Conservation (phyloP, 1,139 yeast genomes). For the Chernovozyma aurita region DNA sequence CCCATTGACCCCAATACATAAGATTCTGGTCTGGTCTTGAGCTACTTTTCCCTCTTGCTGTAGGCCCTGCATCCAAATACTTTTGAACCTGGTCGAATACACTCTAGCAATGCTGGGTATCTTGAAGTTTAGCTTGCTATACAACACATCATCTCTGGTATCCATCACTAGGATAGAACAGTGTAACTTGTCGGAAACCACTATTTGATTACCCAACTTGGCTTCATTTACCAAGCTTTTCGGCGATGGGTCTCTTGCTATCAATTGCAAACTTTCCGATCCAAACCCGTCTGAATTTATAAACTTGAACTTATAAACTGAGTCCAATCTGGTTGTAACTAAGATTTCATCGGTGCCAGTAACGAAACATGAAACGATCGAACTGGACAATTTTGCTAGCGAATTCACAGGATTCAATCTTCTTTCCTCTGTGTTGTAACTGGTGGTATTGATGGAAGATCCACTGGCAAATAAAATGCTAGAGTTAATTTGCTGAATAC, state of each 20-base stretch:
- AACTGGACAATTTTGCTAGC: conserved; percentile 31
- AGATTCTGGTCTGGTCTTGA: conserved; percentile 12
- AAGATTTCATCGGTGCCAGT: conserved; percentile 18
- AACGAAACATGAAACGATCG: conserved; percentile 28
- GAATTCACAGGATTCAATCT: conserved; percentile 28
- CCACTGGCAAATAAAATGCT: conserved; percentile 35
- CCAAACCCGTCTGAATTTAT: conserved; percentile 7
- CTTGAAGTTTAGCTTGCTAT: conserved; percentile 13
- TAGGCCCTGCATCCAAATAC: too few relatives aligned
- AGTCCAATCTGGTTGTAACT: conserved; percentile 39
- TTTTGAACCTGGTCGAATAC: conserved; percentile 23
- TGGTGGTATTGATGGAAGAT: conserved; percentile 27
- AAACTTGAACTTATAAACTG: conserved; percentile 27
- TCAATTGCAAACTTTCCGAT: conserved; percentile 10
- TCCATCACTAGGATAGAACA: conserved; percentile 32
- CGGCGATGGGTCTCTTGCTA: conserved; percentile 32
- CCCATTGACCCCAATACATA: conserved; percentile 49
- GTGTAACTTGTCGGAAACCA: conserved; percentile 41
- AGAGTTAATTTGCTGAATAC: conserved; percentile 34
- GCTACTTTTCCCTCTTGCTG: too few relatives aligned
- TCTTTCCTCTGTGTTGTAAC: conserved; percentile 36
- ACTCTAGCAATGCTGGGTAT: conserved; percentile 44
- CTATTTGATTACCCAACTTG: conserved; percentile 19
- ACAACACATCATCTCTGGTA: conserved; percentile 6
- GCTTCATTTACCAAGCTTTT: conserved; percentile 39